Percentiles rank a stretch among this genome's conserved stretches.
These are phyloP conservation scores for Colletotrichum tofieldiae DNA, from an alignment of 2,329 filamentous ascomycete species.

Conservation along the genomic window DNA sequence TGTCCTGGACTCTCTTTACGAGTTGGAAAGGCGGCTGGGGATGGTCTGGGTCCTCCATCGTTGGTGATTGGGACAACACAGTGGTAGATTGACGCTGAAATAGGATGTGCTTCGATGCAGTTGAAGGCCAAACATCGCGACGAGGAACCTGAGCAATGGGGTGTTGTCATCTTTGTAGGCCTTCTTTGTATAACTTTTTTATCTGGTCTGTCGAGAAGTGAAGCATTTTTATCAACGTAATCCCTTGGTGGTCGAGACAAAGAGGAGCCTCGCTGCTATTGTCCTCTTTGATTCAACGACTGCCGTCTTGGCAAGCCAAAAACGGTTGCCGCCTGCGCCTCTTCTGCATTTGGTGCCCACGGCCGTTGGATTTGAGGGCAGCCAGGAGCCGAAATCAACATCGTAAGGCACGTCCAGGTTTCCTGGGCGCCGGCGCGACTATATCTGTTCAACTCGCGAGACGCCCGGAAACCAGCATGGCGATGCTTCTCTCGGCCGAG, in stretches of 20 bases:
- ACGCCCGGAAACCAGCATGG: background rate
- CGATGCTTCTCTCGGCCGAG: background rate
- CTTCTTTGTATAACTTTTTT: background rate
- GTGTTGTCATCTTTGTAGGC: conserved; percentile 9
- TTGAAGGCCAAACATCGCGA: background rate
- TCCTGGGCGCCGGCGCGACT: background rate
- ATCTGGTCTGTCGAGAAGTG: background rate
- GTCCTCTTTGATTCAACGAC: conserved; percentile 18
- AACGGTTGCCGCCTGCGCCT: conserved; percentile 8
- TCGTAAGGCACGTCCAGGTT: background rate
- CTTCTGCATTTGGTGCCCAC: background rate
- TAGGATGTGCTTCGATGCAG: background rate
- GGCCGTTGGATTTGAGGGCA: conserved; percentile 5
- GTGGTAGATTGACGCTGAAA: background rate
- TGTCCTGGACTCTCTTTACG: conserved; percentile 49
- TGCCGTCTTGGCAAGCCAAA: conserved; percentile 31
- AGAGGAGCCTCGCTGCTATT: conserved; percentile 4
- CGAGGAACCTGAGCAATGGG: background rate
- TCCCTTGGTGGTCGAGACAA: background rate
- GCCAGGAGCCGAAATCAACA: too few relatives aligned
- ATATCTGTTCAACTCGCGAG: background rate
- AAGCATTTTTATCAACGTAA: background rate
- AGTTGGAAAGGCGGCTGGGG: conserved; percentile 48
- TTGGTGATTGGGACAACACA: background rate
- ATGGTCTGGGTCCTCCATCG: conserved; percentile 26